These are phyloP conservation scores for Colletotrichum sp. DNA, from an alignment of 2,329 filamentous ascomycete species.

Conservation along the genomic window DNA sequence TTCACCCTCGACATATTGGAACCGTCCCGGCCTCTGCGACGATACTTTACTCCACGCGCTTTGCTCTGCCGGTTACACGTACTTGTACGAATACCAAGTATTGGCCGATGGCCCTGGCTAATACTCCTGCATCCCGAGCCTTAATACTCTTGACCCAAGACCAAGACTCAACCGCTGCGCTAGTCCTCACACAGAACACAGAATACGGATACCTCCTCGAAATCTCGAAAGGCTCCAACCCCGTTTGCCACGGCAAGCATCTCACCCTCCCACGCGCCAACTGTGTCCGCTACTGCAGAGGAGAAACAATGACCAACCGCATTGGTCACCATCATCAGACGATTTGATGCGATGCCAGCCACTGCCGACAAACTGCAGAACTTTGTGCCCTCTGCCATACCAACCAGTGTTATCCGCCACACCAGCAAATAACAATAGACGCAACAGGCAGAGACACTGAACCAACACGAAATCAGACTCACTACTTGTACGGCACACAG, in stretches of 20 bases:
- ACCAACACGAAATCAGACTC: background rate
- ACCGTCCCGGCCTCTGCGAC: constrained; percentile 5
- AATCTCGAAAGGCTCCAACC: background rate
- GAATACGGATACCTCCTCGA: background rate
- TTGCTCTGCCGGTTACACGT: background rate
- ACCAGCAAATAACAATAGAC: background rate
- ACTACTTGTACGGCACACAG: background rate
- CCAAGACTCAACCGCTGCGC: background rate
- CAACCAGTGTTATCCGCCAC: background rate
- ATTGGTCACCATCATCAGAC: background rate
- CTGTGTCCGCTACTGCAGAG: background rate
- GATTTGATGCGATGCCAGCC: background rate
- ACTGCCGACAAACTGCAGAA: background rate
- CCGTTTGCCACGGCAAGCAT: background rate
- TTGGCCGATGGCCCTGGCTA: background rate
- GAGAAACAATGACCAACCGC: background rate
- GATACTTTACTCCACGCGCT: background rate
- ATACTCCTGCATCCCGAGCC: background rate
- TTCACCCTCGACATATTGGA: background rate
- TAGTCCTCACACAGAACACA: background rate
- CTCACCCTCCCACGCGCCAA: background rate
- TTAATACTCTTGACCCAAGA: background rate
- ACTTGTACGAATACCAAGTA: background rate
- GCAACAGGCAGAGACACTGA: background rate
- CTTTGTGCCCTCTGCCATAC: background rate